A percentile compares a stretch with the other conserved stretches of the same genome.
Evolutionary conservation across 257 asterid genomes (phyloP).

Genomic region (Ocimum tenuiflorum): DNA sequence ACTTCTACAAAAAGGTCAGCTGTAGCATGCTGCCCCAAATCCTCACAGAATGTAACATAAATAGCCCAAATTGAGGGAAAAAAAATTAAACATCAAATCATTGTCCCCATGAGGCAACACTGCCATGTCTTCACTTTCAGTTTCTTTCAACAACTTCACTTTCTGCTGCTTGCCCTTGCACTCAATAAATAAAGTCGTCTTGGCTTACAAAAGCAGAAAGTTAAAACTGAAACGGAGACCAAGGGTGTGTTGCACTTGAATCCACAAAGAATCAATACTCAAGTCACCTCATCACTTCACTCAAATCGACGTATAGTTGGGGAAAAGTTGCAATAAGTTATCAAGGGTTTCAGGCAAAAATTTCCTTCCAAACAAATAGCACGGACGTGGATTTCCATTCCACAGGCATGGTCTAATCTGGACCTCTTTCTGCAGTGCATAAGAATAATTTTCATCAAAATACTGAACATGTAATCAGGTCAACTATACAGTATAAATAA

Average conservation of each 20-base stretch:
- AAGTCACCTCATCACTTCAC: slow-evolving; percentile 19
- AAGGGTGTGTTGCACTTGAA: slow-evolving; percentile 33
- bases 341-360: slow-evolving; percentile 78
- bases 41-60: slow-evolving; percentile 34
- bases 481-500: neutral
- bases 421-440: slow-evolving; percentile 47
- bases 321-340: slow-evolving; percentile 23
- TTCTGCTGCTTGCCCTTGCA: slow-evolving; percentile 22
- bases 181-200: neutral
- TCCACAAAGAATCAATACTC: slow-evolving; percentile 49
- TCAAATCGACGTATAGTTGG: slow-evolving; percentile 54
- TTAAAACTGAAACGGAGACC: slow-evolving; percentile 31
- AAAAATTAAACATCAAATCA: slow-evolving; percentile 31
- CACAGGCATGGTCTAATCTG: slow-evolving; percentile 70
- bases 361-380: slow-evolving; percentile 86
- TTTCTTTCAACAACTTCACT: slow-evolving; percentile 12
- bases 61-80: slow-evolving; percentile 38
- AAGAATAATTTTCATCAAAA: slow-evolving; percentile 4
- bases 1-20: slow-evolving; percentile 38
- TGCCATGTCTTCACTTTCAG: slow-evolving; percentile 30
- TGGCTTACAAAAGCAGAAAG: slow-evolving; percentile 32
- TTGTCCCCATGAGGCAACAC: slow-evolving; percentile 10
- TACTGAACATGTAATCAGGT: slow-evolving; percentile 16
- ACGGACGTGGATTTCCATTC: slow-evolving; percentile 75
- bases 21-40: slow-evolving; percentile 25